Percentiles rank a stretch among this genome's conserved stretches.
Evolutionary conservation across 768 basidiomycete genomes (phyloP).

Genomic region (Glaciozyma antarctica): DNA sequence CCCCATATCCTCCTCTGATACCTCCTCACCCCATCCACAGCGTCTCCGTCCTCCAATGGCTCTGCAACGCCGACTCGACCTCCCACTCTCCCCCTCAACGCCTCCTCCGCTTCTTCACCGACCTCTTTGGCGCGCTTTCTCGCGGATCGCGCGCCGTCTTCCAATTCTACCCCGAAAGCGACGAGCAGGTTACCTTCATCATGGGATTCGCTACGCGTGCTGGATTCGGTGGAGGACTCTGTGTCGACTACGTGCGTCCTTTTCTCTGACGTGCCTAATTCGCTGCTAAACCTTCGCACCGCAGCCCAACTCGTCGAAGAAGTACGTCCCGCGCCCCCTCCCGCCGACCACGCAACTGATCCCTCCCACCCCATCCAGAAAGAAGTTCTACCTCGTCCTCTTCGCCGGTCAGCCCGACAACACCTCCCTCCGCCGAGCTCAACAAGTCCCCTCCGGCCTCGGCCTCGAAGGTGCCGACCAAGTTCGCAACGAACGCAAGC

Average conservation of each 20-base stretch:
- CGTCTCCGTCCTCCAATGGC: constrained; percentile 98
- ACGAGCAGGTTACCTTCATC: constrained; percentile 93
- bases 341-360: neutral
- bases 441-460: constrained; percentile 13
- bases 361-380: constrained; percentile 67
- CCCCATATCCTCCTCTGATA: neutral
- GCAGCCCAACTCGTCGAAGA: constrained; percentile 24
- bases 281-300: neutral
- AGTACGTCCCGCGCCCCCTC: neutral
- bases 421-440: constrained; percentile 12
- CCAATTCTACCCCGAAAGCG: constrained; percentile 93
- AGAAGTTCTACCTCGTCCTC: constrained; percentile 86
- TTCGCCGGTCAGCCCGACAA: constrained; percentile 55
- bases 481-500: constrained; percentile 64
- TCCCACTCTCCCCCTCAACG: constrained; percentile 45
- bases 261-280: too few relatives aligned
- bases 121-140: constrained; percentile 71
- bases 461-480: constrained; percentile 27
- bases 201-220: constrained; percentile 85
- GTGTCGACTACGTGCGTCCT: constrained; percentile 64
- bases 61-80: constrained; percentile 90
- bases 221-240: constrained; percentile 91
- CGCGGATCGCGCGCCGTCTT: constrained; percentile 78
- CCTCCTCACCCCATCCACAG: constrained; percentile 42
- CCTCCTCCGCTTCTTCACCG: constrained; percentile 81